phyloP scores from a whole-genome alignment of 768 basidiomycete genomes.

The Lentinula boryana region DNA sequence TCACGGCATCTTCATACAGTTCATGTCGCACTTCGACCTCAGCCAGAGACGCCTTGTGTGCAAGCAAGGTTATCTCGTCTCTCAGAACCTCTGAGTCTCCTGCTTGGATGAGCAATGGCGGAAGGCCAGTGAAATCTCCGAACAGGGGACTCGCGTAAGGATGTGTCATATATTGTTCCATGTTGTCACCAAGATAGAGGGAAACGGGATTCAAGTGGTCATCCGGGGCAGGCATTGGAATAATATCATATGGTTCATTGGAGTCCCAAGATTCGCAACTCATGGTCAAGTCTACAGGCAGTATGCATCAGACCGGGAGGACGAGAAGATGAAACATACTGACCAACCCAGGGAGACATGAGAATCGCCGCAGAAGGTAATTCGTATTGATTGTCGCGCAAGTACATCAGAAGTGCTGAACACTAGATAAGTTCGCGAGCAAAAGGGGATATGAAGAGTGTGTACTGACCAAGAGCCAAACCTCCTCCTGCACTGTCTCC shows the following conservation, averaged over 20 bases:
- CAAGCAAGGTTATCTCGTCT: slow-evolving; percentile 87
- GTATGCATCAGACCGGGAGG: slow-evolving; percentile 1
- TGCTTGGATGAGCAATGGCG: slow-evolving; percentile 85
- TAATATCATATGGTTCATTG: slow-evolving; percentile 81
- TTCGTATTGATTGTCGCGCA: slow-evolving; percentile 85
- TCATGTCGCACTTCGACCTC: slow-evolving; percentile 88
- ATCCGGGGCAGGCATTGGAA: slow-evolving; percentile 63
- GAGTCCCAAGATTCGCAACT: slow-evolving; percentile 98
- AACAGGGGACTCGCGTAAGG: slow-evolving; percentile 96
- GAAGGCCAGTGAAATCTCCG: slow-evolving; percentile 80
- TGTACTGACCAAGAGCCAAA: slow-evolving; percentile 41
- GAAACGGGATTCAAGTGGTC: slow-evolving; percentile 91
- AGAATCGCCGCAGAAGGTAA: slow-evolving; percentile 82
- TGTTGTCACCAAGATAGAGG: slow-evolving; percentile 84
- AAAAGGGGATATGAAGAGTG: background rate
- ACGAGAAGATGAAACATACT: slow-evolving; percentile 24
- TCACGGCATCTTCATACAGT: slow-evolving; percentile 84
- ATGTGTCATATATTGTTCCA: slow-evolving; percentile 84
- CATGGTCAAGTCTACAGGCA: slow-evolving; percentile 76
- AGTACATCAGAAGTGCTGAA: slow-evolving; percentile 78
- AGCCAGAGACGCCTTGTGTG: slow-evolving; percentile 85
- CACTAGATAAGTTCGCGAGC: too few relatives aligned
- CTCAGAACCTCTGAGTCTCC: slow-evolving; percentile 95
- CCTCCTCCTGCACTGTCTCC: slow-evolving; percentile 97
- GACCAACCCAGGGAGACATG: slow-evolving; percentile 95